These are phyloP conservation scores for Neocucurbitaria cava DNA, from an alignment of 2,329 filamentous ascomycete species.

Conservation along the genomic window DNA sequence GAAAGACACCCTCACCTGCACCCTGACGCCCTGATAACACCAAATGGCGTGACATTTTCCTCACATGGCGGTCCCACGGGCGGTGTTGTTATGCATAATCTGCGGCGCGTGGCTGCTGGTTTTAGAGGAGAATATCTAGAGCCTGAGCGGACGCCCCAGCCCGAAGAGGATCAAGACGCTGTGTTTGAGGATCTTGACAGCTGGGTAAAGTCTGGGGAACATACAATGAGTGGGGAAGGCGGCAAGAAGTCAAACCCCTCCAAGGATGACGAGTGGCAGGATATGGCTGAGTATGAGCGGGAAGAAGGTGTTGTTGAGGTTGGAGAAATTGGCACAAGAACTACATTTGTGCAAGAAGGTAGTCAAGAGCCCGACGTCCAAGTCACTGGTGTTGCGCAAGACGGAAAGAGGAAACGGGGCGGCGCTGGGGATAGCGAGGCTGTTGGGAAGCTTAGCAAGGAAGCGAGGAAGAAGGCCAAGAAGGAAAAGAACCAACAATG, in stretches of 20 bases:
- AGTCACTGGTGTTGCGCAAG: constrained; percentile 26
- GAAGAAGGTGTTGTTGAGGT: constrained; percentile 50
- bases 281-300: constrained; percentile 53
- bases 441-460: constrained; percentile 53
- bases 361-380: constrained; percentile 38
- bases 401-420: constrained; percentile 42
- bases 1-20: constrained; percentile 54
- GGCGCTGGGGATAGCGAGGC: constrained; percentile 10
- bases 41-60: constrained; percentile 52
- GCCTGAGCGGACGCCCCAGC: constrained; percentile 52
- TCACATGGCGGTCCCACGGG: constrained; percentile 53
- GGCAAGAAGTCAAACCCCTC: constrained; percentile 12
- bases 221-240: constrained; percentile 15
- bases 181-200: background rate
- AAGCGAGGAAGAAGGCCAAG: constrained; percentile 63
- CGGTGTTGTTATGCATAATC: constrained; percentile 60
- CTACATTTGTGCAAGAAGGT: constrained; percentile 37
- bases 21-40: constrained; percentile 55
- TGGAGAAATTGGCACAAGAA: constrained; percentile 50
- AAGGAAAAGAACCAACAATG: constrained; percentile 59
- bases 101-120: constrained; percentile 61
- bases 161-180: constrained; percentile 39
- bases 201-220: background rate
- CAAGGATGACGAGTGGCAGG: constrained; percentile 47
- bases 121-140: constrained; percentile 60